A percentile compares a stretch with the other conserved stretches of the same genome.
Conservation (phyloP, 1,139 yeast genomes). For the Kodamaea derodonti region DNA sequence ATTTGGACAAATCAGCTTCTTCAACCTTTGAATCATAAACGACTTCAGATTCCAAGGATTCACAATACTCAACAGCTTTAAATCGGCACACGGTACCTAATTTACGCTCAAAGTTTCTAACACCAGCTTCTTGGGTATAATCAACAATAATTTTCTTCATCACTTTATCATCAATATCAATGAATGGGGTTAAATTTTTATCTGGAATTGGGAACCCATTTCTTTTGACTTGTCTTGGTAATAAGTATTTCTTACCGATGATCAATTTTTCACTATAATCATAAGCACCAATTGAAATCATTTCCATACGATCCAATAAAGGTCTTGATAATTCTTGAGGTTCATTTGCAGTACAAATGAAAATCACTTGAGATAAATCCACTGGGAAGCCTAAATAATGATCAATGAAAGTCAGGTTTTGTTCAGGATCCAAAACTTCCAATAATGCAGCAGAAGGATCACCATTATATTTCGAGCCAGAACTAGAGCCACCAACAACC, state of each 20-base stretch:
- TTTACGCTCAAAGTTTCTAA: constrained; percentile 70
- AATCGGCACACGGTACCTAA: constrained; percentile 73
- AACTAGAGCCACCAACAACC: constrained; percentile 54
- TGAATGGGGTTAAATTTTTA: constrained; percentile 25
- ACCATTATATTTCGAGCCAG: constrained; percentile 58
- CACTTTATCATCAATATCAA: constrained; percentile 42
- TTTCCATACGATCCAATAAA: constrained; percentile 80
- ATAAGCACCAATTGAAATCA: constrained; percentile 77
- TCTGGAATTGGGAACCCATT: constrained; percentile 55
- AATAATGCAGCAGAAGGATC: constrained; percentile 90
- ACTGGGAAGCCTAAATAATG: constrained; percentile 87
- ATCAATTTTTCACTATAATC: constrained; percentile 74
- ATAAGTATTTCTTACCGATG: constrained; percentile 65
- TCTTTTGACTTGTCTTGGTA: constrained; percentile 74
- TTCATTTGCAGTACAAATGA: constrained; percentile 90
- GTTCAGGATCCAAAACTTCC: constrained; percentile 91
- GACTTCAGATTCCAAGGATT: constrained; percentile 24
- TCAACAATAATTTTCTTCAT: constrained; percentile 59
- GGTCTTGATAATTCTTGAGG: constrained; percentile 74
- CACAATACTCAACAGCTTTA: constrained; percentile 76
- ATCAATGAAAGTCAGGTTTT: constrained; percentile 73
- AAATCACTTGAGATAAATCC: constrained; percentile 78
- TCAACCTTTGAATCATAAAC: constrained; percentile 37
- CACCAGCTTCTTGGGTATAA: constrained; percentile 88
- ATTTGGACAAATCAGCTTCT: constrained; percentile 43